Conservation (phyloP, 257 asterid genomes). For the Solanum sitiens region DNA sequence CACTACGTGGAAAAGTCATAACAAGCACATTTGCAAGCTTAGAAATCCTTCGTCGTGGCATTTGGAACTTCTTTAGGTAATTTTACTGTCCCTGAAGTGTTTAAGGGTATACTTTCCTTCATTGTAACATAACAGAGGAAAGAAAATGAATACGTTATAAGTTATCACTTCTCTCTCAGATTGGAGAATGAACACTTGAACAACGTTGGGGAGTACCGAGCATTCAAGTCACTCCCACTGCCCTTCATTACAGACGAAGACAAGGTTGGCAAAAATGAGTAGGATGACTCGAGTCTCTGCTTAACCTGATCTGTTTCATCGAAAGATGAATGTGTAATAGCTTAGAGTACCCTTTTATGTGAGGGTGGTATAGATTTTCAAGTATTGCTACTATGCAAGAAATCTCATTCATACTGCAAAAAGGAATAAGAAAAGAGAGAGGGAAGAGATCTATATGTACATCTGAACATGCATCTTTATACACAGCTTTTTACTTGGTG, state of each 20-base stretch:
- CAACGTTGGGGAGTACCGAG: constrained; percentile 61
- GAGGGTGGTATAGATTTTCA: neutral
- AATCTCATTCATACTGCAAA: neutral
- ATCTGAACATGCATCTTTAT: neutral
- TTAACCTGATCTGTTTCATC: neutral
- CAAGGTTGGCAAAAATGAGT: constrained; percentile 21
- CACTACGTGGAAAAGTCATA: constrained; percentile 29
- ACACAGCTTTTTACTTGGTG: neutral
- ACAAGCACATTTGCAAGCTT: constrained; percentile 33
- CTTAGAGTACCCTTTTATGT: neutral
- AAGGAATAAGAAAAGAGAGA: neutral
- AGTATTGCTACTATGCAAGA: neutral
- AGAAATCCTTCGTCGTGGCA: constrained; percentile 60
- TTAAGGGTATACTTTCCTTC: neutral
- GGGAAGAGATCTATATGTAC: neutral
- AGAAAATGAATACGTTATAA: neutral
- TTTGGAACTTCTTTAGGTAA: constrained; percentile 67
- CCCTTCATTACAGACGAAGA: constrained; percentile 39
- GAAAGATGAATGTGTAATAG: neutral
- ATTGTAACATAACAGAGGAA: neutral
- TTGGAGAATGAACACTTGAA: constrained; percentile 71
- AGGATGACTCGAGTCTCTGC: neutral
- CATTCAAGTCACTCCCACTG: constrained; percentile 60
- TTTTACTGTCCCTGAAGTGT: neutral
- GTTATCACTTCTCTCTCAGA: constrained; percentile 13